A percentile compares a stretch with the other conserved stretches of the same genome.
These are phyloP conservation scores for Corynespora cassiicola DNA, from an alignment of 2,329 filamentous ascomycete species.

Conservation along the genomic window DNA sequence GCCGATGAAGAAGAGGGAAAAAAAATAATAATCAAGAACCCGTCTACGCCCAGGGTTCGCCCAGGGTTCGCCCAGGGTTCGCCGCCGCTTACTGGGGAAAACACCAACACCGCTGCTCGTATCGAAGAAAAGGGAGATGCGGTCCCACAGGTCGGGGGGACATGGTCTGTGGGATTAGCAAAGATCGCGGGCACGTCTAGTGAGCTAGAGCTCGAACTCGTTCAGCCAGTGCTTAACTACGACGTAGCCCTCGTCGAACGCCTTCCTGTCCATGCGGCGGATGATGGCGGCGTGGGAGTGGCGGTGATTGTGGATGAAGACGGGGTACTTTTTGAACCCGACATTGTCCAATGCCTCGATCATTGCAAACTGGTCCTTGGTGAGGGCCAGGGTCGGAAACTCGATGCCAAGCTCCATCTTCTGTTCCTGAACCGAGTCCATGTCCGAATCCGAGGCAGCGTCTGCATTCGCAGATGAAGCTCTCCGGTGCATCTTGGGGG, in stretches of 20 bases:
- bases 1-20: too few relatives aligned
- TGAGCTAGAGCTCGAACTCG: conserved; percentile 63
- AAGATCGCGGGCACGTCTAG: too few relatives aligned
- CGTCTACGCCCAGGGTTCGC: too few relatives aligned
- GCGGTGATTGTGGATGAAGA: conserved; percentile 77
- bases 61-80: too few relatives aligned
- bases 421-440: conserved; percentile 35
- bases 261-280: conserved; percentile 70
- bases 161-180: too few relatives aligned
- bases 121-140: too few relatives aligned
- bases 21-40: too few relatives aligned
- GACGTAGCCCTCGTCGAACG: conserved; percentile 76
- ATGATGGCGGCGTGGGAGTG: conserved; percentile 91
- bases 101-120: too few relatives aligned
- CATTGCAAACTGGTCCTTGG: conserved; percentile 83
- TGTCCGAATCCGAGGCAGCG: conserved; percentile 21
- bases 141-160: too few relatives aligned
- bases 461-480: conserved; percentile 6
- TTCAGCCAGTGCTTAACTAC: conserved; percentile 84
- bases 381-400: conserved; percentile 77
- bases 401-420: conserved; percentile 46
- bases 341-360: conserved; percentile 75
- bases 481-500: conserved; percentile 17
- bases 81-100: too few relatives aligned
- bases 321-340: conserved; percentile 65